These are phyloP conservation scores for Stevia rebaudiana DNA, from an alignment of 140 eudicot species.

Conservation along the genomic window DNA sequence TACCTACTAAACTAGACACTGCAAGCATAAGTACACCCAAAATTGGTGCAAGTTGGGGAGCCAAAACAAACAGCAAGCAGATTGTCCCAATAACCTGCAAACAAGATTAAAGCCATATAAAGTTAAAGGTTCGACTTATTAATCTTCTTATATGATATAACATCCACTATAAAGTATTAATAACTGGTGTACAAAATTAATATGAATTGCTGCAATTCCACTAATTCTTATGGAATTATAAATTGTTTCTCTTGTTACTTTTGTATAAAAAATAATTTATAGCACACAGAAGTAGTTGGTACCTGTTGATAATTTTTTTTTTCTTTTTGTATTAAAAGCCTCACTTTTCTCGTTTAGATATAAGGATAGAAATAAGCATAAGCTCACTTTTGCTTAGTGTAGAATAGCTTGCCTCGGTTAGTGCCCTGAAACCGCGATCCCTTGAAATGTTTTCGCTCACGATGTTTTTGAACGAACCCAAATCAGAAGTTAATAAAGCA, in stretches of 20 bases:
- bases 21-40: conserved; percentile 70
- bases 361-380: conserved; percentile 39
- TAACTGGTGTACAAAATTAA: not conserved
- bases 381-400: conserved; percentile 86
- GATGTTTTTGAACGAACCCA: conserved; percentile 79
- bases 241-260: not conserved
- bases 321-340: conserved; percentile 5
- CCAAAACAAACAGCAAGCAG: conserved; percentile 68
- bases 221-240: conserved; percentile 6
- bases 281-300: conserved; percentile 2
- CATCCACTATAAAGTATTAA: not conserved
- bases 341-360: conserved; percentile 27
- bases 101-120: conserved; percentile 11
- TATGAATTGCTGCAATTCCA: conserved; percentile 1
- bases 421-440: conserved; percentile 98
- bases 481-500: conserved; percentile 84
- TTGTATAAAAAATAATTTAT: not conserved
- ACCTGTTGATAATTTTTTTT: not conserved
- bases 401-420: conserved; percentile 99
- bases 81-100: conserved; percentile 83
- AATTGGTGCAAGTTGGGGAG: conserved; percentile 91
- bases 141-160: not conserved
- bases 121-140: not conserved
- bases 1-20: conserved; percentile 78
- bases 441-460: conserved; percentile 90